phyloP scores from a whole-genome alignment of 371 early-diverging fungal species.

The Mortierella sp. region DNA sequence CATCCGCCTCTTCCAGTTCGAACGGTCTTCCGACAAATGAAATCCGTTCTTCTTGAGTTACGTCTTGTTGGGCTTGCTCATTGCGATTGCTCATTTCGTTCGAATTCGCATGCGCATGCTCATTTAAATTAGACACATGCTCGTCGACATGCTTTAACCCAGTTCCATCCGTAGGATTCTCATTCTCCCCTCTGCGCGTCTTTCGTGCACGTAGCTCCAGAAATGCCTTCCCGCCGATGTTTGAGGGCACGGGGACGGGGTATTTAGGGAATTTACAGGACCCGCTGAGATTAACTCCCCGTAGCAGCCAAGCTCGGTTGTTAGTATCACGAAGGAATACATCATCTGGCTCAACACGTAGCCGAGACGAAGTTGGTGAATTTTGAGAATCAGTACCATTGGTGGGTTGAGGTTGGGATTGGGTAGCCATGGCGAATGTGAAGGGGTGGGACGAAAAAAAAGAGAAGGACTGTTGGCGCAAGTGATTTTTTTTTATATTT shows the following conservation, averaged over 20 bases:
- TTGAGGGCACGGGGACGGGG: conserved; percentile 64
- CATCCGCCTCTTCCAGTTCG: conserved; percentile 83
- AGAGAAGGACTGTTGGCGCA: neutral
- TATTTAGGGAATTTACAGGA: conserved; percentile 72
- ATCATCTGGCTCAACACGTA: conserved; percentile 33
- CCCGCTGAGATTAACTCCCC: conserved; percentile 77
- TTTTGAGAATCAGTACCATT: neutral
- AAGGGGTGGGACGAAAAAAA: neutral
- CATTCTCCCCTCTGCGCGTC: neutral
- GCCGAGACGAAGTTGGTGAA: conserved; percentile 3
- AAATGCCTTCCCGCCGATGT: conserved; percentile 30
- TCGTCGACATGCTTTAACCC: neutral
- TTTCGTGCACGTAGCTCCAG: neutral
- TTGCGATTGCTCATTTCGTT: neutral
- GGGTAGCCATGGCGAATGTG: neutral
- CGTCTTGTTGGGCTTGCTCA: neutral
- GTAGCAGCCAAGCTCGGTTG: conserved; percentile 66
- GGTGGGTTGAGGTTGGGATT: neutral
- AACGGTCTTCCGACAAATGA: conserved; percentile 84
- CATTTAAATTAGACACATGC: neutral
- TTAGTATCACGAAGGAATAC: conserved; percentile 59
- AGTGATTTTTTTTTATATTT: neutral
- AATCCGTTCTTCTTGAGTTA: conserved; percentile 48
- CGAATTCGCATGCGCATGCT: conserved; percentile 32
- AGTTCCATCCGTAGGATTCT: conserved; percentile 44